Evolutionary conservation across 176 grass and related monocot species (phyloP).

Genomic region (Carex myosuroides): DNA sequence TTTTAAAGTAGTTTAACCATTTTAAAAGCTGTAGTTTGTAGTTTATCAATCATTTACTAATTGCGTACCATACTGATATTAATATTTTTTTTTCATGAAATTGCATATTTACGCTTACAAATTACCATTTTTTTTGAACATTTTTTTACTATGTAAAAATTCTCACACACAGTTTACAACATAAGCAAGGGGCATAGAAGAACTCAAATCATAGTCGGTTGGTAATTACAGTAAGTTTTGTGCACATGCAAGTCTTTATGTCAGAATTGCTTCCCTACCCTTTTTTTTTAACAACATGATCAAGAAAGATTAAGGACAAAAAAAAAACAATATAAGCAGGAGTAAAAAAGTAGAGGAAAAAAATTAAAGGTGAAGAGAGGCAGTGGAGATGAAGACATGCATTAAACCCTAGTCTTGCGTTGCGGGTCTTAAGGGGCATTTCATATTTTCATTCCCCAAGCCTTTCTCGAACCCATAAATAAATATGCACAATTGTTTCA

Average conservation of each 20-base stretch:
- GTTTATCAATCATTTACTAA: no score
- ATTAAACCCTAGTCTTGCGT: conserved; percentile 25
- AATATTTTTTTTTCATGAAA: neutral
- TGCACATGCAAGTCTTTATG: conserved; percentile 21
- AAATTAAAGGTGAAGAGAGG: neutral
- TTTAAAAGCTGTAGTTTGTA: no score
- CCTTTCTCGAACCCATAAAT: conserved; percentile 15
- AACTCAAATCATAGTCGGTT: neutral
- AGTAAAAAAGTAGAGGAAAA: no score
- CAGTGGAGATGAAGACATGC: neutral
- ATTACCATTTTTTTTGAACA: no score
- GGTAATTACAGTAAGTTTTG: neutral
- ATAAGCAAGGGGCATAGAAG: neutral
- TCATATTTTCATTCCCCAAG: conserved; percentile 18
- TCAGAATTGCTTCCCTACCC: neutral
- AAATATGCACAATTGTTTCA: neutral
- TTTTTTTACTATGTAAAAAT: no score
- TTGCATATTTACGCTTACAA: no score
- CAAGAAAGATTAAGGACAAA: conserved; percentile 14
- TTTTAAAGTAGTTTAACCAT: no score
- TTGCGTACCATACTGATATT: no score
- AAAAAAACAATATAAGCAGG: neutral
- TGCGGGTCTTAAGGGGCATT: conserved; percentile 25
- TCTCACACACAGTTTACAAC: neutral
- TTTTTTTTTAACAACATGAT: neutral